These are phyloP conservation scores for Yueomyces sp. DNA, from an alignment of 805 yeast species.

Conservation along the genomic window DNA sequence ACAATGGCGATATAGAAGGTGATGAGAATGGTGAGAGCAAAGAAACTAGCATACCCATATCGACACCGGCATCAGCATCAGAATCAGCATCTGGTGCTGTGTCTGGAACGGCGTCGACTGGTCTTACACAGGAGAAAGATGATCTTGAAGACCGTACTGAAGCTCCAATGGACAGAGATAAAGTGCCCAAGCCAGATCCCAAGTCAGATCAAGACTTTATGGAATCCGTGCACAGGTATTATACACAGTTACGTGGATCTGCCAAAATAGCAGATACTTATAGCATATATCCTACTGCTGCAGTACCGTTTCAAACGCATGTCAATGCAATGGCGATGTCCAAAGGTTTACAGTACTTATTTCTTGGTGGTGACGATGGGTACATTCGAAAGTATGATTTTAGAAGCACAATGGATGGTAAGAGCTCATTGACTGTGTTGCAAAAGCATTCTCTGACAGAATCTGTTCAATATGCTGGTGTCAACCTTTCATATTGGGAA, in stretches of 20 bases:
- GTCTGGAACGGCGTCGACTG: too few relatives aligned
- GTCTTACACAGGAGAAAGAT: not conserved
- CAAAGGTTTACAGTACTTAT: conserved; percentile 71
- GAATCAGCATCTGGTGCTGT: too few relatives aligned
- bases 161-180: conserved; percentile 1
- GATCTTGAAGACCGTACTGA: not conserved
- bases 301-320: conserved; percentile 69
- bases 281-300: conserved; percentile 74
- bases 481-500: conserved; percentile 81
- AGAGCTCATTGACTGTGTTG: conserved; percentile 74
- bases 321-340: conserved; percentile 70
- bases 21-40: conserved; percentile 10
- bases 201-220: not conserved
- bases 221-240: conserved; percentile 18
- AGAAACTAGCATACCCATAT: not conserved
- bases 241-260: conserved; percentile 25
- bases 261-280: conserved; percentile 41
- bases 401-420: conserved; percentile 73
- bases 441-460: conserved; percentile 86
- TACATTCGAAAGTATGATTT: conserved; percentile 83
- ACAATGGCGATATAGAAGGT: conserved; percentile 7
- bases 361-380: conserved; percentile 95
- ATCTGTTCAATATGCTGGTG: conserved; percentile 73
- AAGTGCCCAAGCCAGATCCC: not conserved
- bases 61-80: too few relatives aligned